phyloP scores from a whole-genome alignment of 768 basidiomycete species.

The Lactarius vividus region DNA sequence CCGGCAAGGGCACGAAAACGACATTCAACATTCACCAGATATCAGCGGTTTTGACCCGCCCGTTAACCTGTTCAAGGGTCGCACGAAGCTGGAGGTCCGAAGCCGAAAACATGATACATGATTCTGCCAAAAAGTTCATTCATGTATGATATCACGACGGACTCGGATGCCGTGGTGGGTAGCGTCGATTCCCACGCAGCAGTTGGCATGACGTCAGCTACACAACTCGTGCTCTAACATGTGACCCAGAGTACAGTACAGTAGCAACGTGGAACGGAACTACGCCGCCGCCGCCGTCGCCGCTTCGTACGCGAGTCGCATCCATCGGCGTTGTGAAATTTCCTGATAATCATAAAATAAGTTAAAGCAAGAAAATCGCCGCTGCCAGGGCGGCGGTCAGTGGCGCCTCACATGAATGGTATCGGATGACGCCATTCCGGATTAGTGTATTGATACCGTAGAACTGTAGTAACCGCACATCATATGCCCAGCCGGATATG shows the following conservation, averaged over 20 bases:
- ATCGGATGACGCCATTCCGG: neutral
- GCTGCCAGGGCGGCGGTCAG: neutral
- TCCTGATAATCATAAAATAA: constrained; percentile 6
- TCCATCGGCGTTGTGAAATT: neutral
- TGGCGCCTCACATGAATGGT: neutral
- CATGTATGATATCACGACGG: neutral
- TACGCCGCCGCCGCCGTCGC: constrained; percentile 3
- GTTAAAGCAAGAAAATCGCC: neutral
- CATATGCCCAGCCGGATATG: neutral
- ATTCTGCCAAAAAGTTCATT: neutral
- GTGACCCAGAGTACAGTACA: neutral
- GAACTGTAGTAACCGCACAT: neutral
- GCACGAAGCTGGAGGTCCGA: neutral
- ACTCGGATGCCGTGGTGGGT: neutral
- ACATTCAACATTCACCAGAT: neutral
- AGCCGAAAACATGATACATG: neutral
- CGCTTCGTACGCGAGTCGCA: constrained; percentile 1
- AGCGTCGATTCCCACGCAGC: neutral
- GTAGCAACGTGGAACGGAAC: neutral
- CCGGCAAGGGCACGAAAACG: neutral
- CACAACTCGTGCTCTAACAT: constrained; percentile 14
- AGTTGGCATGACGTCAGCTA: neutral
- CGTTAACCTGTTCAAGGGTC: neutral
- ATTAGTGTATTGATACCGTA: neutral
- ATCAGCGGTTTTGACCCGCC: neutral